A percentile compares a stretch with the other conserved stretches of the same genome.
Conservation (phyloP, 2,329 filamentous ascomycete species). For the Colletotrichum musicola region DNA sequence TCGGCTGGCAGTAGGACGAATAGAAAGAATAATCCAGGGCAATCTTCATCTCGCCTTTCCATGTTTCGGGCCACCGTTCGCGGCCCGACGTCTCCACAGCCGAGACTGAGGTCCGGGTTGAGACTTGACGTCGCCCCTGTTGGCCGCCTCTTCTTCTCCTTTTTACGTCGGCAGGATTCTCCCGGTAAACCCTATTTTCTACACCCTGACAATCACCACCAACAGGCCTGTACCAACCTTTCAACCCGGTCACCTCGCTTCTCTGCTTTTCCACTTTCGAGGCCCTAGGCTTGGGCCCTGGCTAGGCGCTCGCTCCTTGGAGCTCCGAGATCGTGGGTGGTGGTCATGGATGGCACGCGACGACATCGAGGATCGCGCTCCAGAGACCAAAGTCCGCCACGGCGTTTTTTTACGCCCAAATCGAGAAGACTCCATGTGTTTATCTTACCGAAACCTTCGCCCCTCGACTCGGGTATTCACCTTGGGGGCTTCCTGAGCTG, state of each 20-base stretch:
- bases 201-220: slow-evolving; percentile 22
- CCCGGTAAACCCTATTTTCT: slow-evolving; percentile 34
- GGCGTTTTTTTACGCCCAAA: slow-evolving; percentile 3
- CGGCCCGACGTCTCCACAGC: slow-evolving; percentile 31
- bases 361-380: slow-evolving; percentile 1
- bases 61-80: slow-evolving; percentile 16
- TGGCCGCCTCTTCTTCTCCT: slow-evolving; percentile 11
- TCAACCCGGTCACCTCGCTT: slow-evolving; percentile 3
- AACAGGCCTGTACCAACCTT: slow-evolving; percentile 9
- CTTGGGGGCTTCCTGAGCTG: slow-evolving; percentile 23
- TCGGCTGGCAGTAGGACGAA: neutral
- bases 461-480: neutral
- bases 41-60: neutral
- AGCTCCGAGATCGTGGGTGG: slow-evolving; percentile 7
- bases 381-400: slow-evolving; percentile 6
- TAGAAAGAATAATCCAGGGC: neutral
- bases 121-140: slow-evolving; percentile 13
- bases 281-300: neutral
- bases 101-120: slow-evolving; percentile 19
- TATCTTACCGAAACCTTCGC: neutral
- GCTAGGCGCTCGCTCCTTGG: slow-evolving; percentile 8
- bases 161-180: slow-evolving; percentile 17
- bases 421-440: neutral
- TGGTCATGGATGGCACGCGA: slow-evolving; percentile 14
- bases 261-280: slow-evolving; percentile 6